Percentiles rank a stretch among this genome's conserved stretches.
Conservation (phyloP, 495 filamentous ascomycete genomes). For the Ramalina intermedia region DNA sequence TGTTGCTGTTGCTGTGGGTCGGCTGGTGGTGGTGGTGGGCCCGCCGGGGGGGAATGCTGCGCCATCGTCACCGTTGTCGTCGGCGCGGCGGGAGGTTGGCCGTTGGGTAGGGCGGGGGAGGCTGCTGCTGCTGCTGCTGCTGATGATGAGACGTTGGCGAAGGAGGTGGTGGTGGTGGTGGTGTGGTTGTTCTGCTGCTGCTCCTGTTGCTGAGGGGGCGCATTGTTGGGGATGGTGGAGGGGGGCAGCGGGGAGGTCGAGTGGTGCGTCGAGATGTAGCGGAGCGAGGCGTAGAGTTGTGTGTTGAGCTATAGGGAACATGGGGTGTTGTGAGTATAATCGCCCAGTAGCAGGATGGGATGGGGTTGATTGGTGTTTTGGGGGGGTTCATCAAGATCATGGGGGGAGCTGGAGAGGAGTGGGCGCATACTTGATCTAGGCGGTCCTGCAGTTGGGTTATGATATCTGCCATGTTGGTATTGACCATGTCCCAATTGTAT, state of each 20-base stretch:
- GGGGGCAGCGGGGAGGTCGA: constrained; percentile 52
- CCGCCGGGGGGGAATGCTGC: neutral
- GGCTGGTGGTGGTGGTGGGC: neutral
- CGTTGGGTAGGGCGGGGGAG: neutral
- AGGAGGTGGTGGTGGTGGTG: neutral
- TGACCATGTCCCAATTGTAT: no score
- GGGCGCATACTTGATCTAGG: constrained; percentile 59
- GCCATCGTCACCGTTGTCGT: neutral
- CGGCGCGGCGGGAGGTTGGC: neutral
- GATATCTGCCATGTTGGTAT: constrained; percentile 70
- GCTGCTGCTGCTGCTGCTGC: neutral
- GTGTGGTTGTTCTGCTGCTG: neutral
- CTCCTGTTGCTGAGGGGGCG: neutral
- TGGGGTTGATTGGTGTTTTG: neutral
- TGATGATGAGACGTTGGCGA: neutral
- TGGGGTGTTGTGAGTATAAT: neutral
- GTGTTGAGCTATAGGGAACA: constrained; percentile 49
- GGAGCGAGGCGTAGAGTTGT: constrained; percentile 76
- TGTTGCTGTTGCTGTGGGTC: neutral
- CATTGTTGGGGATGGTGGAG: neutral
- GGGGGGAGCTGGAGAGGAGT: neutral
- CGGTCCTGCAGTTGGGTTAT: constrained; percentile 92
- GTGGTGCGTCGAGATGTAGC: constrained; percentile 73
- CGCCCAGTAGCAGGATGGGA: no score
- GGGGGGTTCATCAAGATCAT: neutral